Base-by-base conservation (phyloP, 2,329 filamentous ascomycete species). In the Neurospora sp. region DNA sequence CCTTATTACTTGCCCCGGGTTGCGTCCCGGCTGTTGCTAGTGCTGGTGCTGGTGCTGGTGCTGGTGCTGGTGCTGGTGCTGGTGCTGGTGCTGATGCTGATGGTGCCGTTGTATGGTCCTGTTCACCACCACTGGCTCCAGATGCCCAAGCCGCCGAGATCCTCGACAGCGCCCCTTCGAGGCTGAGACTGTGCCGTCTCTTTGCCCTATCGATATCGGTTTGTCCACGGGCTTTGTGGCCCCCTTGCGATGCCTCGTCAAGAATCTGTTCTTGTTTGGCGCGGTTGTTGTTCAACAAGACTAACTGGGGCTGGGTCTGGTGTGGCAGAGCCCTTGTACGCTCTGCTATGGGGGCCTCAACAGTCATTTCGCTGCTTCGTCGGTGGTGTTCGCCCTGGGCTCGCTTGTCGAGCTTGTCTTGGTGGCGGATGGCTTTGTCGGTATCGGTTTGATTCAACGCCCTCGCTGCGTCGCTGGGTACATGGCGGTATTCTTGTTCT, bases 381-480 rank as follows among this genome's bases (percentile, higher is more conserved):
- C 7, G 52, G 3, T 7, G 10, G 79, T 76, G 36, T 75, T 73
- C 6, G 76, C 58, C 38, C 4, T 66, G 39, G 23, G 38, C 23
- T 52, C 19, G 66, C 66, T 67, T 67, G 70, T 67, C 69, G 15
- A 40, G 70, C 42, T 43, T 46, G 42, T 19, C 11, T 52, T 69
- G 67, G n/a, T 82, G 77, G 36, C 78, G 78, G 75, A 80, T 78
- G 52, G 76, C 74, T 23, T 82, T 81, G 17, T 81, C 79, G 1
- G 85, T 86, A 0, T 86, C 83, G 0, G 87, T 89, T 62, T 81
- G 79, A 10, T 82, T 79, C 74, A 89, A 89, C 70, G 88, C 85
- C 13, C 81, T 76, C 1, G 86, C 86, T 0, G 87, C 87, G 42
- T 85, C 81, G 68, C 81, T 80, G 15, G 87, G 87, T 2, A 87